Evolutionary conservation across 768 basidiomycete genomes (phyloP), one percentile per base, ranked within the genome.

Genomic region (Botryobasidium botryosum): DNA sequence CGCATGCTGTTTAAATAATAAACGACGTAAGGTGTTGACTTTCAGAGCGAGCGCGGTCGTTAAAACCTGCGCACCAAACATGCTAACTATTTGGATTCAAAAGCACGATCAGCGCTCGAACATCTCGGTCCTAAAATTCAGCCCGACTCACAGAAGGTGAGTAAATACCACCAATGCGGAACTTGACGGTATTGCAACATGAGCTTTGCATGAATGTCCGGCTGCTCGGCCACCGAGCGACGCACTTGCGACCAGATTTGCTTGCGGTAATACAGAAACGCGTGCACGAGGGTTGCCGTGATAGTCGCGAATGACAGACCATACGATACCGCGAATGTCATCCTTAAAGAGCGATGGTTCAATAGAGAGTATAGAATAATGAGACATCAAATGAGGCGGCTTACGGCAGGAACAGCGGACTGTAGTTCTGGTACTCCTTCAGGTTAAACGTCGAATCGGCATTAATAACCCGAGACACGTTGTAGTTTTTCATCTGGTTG

Each of bases 121-220:
- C n/a, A n/a, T n/a, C n/a, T n/a, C n/a, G n/a, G n/a, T n/a, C n/a
- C n/a, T n/a, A n/a, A n/a, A n/a, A n/a, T n/a, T n/a, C n/a, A n/a
- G n/a, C n/a, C n/a, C n/a, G n/a, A n/a, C n/a, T n/a, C n/a, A 57
- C 56, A 24, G 60, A 85, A 82, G 42, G 87, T 67, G 35, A 67
- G 54, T 5, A 64, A 57, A 57, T 86, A 88, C 85, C 85, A 88
- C 83, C 80, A 86, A 47, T 85, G 71, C 1, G 84, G 85, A 13
- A 87, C 77, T 59, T 79, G 79, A 1, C 64, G 66, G 56, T 90
- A 90, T 39, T 62, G 61, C 10, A 69, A 64, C 86, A 88, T 88
- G 29, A 88, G 65, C 10, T 82, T 72, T 17, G 81, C 80, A 53
- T 88, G 85, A 48, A 88, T 73, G 61, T 88, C 85, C 1, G 80